Evolutionary conservation across 768 basidiomycete species (phyloP).

Genomic region (Suillus subaureus): DNA sequence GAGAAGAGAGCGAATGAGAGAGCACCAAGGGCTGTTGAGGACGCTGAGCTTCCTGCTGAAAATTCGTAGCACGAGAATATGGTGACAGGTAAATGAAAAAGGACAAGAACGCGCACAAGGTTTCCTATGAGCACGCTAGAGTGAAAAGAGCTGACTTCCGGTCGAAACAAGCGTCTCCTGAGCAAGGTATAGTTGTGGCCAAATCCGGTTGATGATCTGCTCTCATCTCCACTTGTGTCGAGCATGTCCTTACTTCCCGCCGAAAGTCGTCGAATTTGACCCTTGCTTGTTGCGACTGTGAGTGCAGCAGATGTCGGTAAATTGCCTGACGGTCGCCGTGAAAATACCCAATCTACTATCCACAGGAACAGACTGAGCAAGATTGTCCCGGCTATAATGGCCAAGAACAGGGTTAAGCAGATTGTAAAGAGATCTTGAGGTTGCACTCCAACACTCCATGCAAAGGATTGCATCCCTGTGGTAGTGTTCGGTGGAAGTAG

Average conservation of each 20-base stretch:
- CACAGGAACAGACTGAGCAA: conserved; percentile 71
- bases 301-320: conserved; percentile 22
- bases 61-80: conserved; percentile 80
- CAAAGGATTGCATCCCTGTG: conserved; percentile 79
- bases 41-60: conserved; percentile 47
- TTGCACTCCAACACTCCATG: conserved; percentile 79
- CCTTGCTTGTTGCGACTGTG: conserved; percentile 17
- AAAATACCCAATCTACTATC: conserved; percentile 62
- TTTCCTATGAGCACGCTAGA: conserved; percentile 85
- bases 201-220: conserved; percentile 30
- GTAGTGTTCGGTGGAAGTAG: conserved; percentile 61
- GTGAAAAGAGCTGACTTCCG: conserved; percentile 77
- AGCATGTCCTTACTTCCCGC: conserved; percentile 54
- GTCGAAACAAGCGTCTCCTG: conserved; percentile 40
- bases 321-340: conserved; percentile 22
- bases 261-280: conserved; percentile 45
- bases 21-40: conserved; percentile 77
- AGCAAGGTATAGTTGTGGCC: conserved; percentile 24
- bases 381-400: conserved; percentile 73
- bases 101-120: conserved; percentile 83
- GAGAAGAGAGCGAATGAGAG: conserved; percentile 82
- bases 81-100: conserved; percentile 95
- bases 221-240: conserved; percentile 36
- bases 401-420: conserved; percentile 82
- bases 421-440: conserved; percentile 82